These are phyloP conservation scores for Diaporthe ilicicola DNA, from an alignment of 2,329 filamentous ascomycete species.

Conservation along the genomic window DNA sequence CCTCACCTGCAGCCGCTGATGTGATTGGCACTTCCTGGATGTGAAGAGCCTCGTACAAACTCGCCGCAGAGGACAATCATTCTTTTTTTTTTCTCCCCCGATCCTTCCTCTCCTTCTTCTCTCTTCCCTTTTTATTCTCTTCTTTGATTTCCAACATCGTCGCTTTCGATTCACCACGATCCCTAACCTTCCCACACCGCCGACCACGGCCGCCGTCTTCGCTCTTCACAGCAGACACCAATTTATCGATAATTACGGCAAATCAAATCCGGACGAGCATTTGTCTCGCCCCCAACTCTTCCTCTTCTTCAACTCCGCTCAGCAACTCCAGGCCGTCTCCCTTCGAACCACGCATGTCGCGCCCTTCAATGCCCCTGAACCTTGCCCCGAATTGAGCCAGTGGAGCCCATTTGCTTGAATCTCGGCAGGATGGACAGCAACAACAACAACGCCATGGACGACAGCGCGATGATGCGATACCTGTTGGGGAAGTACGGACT, in stretches of 20 bases:
- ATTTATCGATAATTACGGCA: slow-evolving; percentile 31
- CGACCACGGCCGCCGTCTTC: slow-evolving; percentile 21
- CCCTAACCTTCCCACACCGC: slow-evolving; percentile 24
- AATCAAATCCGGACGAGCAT: slow-evolving; percentile 24
- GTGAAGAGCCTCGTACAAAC: slow-evolving; percentile 25
- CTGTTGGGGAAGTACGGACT: slow-evolving; percentile 34
- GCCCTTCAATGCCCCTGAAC: slow-evolving; percentile 27
- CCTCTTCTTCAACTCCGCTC: slow-evolving; percentile 3
- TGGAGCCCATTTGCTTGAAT: slow-evolving; percentile 24
- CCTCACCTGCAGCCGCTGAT: slow-evolving; percentile 21
- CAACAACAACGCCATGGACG: slow-evolving; percentile 30
- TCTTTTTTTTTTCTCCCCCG: slow-evolving; percentile 15
- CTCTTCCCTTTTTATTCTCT: not conserved
- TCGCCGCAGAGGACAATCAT: slow-evolving; percentile 26
- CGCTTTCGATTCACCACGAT: slow-evolving; percentile 23
- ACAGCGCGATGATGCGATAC: slow-evolving; percentile 33
- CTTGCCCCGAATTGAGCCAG: slow-evolving; percentile 29
- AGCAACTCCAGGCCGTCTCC: not conserved
- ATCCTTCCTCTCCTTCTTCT: not conserved
- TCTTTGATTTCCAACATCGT: slow-evolving; percentile 11
- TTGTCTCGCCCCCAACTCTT: slow-evolving; percentile 20
- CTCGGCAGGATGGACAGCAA: slow-evolving; percentile 29
- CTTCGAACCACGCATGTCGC: slow-evolving; percentile 31
- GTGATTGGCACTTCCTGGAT: slow-evolving; percentile 32
- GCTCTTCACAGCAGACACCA: slow-evolving; percentile 24